phyloP scores from a whole-genome alignment of 1,139 yeast species.

The Candida glucosophila region DNA sequence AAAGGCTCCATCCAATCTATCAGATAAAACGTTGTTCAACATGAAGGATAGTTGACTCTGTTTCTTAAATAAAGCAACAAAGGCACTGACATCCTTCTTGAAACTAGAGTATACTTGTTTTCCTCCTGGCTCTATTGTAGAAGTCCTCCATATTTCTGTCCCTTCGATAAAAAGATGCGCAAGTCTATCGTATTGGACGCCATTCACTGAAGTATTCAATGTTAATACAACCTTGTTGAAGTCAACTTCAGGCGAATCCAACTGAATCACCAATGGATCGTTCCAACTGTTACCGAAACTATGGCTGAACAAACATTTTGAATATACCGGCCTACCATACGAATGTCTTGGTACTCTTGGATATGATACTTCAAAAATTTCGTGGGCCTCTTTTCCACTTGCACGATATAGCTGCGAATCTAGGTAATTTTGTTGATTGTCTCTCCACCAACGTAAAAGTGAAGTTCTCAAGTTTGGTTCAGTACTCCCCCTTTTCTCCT shows the following conservation, averaged over 20 bases:
- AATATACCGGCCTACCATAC: slow-evolving; percentile 22
- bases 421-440: too few species aligned
- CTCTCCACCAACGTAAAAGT: too few species aligned
- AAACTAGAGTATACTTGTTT: slow-evolving; percentile 34
- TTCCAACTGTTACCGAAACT: slow-evolving; percentile 32
- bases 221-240: slow-evolving; percentile 58
- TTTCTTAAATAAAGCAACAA: slow-evolving; percentile 40
- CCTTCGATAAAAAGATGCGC: slow-evolving; percentile 62
- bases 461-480: too few species aligned
- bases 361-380: slow-evolving; percentile 19
- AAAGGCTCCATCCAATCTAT: slow-evolving; percentile 53
- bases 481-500: too few species aligned
- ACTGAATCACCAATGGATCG: slow-evolving; percentile 18
- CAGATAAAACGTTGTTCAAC: slow-evolving; percentile 58
- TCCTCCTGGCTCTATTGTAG: slow-evolving; percentile 74
- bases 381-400: too few species aligned
- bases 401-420: too few species aligned
- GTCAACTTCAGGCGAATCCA: slow-evolving; percentile 20
- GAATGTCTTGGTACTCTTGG: slow-evolving; percentile 20
- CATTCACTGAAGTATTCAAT: slow-evolving; percentile 49
- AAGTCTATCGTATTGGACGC: slow-evolving; percentile 71
- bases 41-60: slow-evolving; percentile 37
- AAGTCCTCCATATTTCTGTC: slow-evolving; percentile 73
- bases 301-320: slow-evolving; percentile 20
- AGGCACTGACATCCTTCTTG: slow-evolving; percentile 59